phyloP scores from a whole-genome alignment of 257 asterid genomes.

The Solanum gandarillasii region DNA sequence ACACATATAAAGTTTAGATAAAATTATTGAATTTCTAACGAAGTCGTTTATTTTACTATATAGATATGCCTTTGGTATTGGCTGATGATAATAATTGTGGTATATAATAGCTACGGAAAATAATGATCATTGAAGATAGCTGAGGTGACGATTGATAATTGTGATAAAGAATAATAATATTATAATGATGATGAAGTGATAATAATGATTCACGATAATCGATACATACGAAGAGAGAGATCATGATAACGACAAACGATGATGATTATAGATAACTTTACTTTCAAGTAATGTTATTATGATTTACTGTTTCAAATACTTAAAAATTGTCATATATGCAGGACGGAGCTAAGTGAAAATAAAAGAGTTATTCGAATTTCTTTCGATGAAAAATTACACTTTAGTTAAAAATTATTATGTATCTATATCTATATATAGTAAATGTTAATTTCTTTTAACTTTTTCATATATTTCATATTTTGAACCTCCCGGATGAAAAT shows the following conservation, averaged over 20 bases:
- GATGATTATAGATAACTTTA: neutral
- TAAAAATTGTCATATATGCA: no score
- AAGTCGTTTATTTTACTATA: no score
- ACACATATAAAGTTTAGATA: neutral
- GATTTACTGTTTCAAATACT: neutral
- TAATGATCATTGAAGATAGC: neutral
- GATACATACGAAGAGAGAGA: neutral
- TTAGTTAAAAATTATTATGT: no score
- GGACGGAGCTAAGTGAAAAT: no score
- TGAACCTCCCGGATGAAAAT: neutral
- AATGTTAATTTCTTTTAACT: neutral
- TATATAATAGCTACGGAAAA: neutral
- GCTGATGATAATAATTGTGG: no score
- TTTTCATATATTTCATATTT: neutral
- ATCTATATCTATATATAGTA: neutral
- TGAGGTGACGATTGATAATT: neutral
- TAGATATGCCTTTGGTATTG: no score
- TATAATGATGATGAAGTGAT: no score
- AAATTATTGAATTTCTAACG: neutral
- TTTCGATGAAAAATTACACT: neutral
- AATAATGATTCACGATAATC: no score
- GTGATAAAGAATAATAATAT: no score
- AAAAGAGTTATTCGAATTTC: accelerated
- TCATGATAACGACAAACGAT: neutral
- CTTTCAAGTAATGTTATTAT: neutral